Percentiles rank a stretch among this genome's conserved stretches.
These are phyloP conservation scores for Paspalum vaginatum DNA, from an alignment of 176 grass and related monocot species.

Conservation along the genomic window DNA sequence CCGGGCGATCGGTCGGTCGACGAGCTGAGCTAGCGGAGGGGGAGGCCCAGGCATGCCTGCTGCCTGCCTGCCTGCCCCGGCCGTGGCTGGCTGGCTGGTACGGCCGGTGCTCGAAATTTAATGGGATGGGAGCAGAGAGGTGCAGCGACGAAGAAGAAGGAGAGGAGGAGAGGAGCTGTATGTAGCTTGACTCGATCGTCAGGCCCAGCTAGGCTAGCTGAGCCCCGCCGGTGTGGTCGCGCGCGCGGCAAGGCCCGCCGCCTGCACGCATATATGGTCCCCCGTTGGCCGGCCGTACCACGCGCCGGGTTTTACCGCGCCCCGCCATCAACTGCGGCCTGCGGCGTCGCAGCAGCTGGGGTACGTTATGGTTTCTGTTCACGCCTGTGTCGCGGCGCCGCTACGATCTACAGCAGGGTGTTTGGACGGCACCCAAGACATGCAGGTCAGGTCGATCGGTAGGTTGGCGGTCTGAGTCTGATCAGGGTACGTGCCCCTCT, in stretches of 20 bases:
- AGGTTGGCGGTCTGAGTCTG: too few species aligned
- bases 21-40: not conserved
- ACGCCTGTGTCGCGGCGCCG: too few species aligned
- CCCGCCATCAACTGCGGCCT: not conserved
- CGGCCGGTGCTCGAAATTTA: not conserved
- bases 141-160: not conserved
- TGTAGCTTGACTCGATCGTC: not conserved
- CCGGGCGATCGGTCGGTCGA: constrained; percentile 9
- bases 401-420: too few species aligned
- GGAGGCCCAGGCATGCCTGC: not conserved
- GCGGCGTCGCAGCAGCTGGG: not conserved
- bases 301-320: not conserved
- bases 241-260: not conserved
- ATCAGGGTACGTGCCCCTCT: too few species aligned
- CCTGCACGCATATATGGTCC: not conserved
- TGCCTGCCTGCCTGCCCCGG: not conserved
- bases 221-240: not conserved
- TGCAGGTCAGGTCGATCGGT: too few species aligned
- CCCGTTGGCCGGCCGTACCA: constrained; percentile 17
- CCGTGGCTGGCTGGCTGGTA: not conserved
- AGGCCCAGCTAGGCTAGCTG: not conserved
- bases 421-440: too few species aligned
- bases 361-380: too few species aligned
- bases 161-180: not conserved
- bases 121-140: not conserved